These are phyloP conservation scores for Gigaspora rosea DNA, from an alignment of 192 early-diverging fungal species.

Conservation along the genomic window DNA sequence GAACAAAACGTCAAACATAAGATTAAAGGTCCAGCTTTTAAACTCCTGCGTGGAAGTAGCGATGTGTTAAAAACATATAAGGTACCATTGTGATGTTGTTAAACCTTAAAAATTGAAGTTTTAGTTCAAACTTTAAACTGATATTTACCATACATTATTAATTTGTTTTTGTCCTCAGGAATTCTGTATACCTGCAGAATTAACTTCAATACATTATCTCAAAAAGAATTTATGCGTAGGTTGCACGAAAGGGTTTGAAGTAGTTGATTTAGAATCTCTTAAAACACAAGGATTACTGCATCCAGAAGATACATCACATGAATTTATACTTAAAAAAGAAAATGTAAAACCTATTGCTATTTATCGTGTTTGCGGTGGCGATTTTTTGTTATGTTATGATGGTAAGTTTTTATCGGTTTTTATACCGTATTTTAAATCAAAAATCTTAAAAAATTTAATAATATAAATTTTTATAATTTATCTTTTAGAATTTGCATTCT, in stretches of 20 bases:
- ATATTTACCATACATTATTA: constrained; percentile 48
- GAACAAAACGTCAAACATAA: constrained; percentile 43
- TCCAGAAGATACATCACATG: constrained; percentile 74
- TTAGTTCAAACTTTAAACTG: constrained; percentile 49
- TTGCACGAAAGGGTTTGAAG: constrained; percentile 83
- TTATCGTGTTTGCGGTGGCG: constrained; percentile 67
- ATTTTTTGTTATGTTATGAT: constrained; percentile 92
- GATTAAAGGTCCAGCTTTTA: constrained; percentile 38
- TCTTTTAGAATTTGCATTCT: constrained; percentile 85
- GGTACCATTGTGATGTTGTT: constrained; percentile 36
- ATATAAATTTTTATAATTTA: constrained; percentile 17
- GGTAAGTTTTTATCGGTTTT: constrained; percentile 47
- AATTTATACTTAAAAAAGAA: constrained; percentile 80
- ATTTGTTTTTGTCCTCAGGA: constrained; percentile 54
- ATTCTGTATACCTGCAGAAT: constrained; percentile 91
- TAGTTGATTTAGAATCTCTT: constrained; percentile 83
- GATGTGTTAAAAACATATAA: constrained; percentile 61
- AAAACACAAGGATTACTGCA: constrained; percentile 88
- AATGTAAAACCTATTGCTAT: constrained; percentile 78
- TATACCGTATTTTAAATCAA: not conserved
- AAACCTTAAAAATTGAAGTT: constrained; percentile 9
- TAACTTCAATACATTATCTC: constrained; percentile 82
- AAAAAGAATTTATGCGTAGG: constrained; percentile 87
- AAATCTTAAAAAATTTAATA: not conserved
- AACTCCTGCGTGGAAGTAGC: constrained; percentile 35